Evolutionary conservation across 2,329 filamentous ascomycete species (phyloP).

Genomic region (Arthroderma sp.): DNA sequence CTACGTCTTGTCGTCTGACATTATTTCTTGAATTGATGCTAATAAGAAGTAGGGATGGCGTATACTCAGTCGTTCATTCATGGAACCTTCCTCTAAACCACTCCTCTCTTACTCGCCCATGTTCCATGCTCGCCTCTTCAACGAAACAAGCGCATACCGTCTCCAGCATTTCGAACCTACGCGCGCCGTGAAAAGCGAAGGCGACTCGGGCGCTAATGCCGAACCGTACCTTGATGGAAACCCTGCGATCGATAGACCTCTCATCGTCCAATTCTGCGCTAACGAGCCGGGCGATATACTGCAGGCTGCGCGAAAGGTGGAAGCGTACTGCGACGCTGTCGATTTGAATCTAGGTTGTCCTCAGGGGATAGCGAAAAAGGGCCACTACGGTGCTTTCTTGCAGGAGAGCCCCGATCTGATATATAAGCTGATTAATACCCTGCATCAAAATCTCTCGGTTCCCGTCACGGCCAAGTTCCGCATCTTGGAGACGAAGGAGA

Average conservation of each 20-base stretch:
- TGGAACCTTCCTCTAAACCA: constrained; percentile 50
- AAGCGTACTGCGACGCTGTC: constrained; percentile 84
- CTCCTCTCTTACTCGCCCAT: constrained; percentile 89
- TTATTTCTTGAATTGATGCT: not conserved
- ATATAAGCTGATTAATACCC: constrained; percentile 64
- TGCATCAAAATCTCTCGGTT: constrained; percentile 64
- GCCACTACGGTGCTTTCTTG: constrained; percentile 84
- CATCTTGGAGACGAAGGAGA: constrained; percentile 72
- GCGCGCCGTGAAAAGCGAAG: constrained; percentile 12
- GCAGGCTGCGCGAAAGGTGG: constrained; percentile 60
- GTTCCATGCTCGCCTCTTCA: constrained; percentile 85
- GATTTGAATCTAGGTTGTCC: constrained; percentile 94
- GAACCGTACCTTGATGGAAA: constrained; percentile 71
- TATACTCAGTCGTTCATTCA: constrained; percentile 86
- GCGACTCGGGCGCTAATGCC: constrained; percentile 4
- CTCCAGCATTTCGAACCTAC: constrained; percentile 67
- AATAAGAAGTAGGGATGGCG: constrained; percentile 69
- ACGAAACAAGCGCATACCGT: constrained; percentile 62
- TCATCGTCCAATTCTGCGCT: constrained; percentile 88
- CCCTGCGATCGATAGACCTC: constrained; percentile 66
- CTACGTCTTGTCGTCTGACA: constrained; percentile 8
- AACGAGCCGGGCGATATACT: constrained; percentile 36
- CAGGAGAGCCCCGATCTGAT: constrained; percentile 86
- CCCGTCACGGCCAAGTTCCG: constrained; percentile 94
- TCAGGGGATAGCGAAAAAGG: constrained; percentile 83